phyloP scores from a whole-genome alignment of 495 filamentous ascomycete species.

The Hyaloscypha hepaticicola region DNA sequence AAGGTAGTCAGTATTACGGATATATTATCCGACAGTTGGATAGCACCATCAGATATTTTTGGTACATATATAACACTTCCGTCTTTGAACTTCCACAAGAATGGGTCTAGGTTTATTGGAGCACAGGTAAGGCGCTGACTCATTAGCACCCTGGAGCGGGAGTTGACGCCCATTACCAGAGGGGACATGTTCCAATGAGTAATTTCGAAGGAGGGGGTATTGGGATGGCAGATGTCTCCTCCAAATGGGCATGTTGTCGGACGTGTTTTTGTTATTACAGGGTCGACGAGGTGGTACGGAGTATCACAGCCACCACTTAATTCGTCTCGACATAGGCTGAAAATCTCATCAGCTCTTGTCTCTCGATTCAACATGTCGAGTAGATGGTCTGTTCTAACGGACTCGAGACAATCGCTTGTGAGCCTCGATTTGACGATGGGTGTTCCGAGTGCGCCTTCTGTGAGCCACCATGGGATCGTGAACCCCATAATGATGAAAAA shows the following conservation, averaged over 20 bases:
- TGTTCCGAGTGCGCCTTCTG: background rate
- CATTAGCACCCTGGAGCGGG: background rate
- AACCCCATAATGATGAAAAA: background rate
- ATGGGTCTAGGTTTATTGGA: background rate
- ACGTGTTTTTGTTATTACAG: background rate
- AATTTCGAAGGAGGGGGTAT: background rate
- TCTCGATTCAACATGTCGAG: background rate
- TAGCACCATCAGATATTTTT: background rate
- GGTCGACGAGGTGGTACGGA: background rate
- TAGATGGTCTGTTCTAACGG: background rate
- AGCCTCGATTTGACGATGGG: background rate
- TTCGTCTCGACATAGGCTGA: background rate
- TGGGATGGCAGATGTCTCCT: background rate
- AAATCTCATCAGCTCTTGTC: background rate
- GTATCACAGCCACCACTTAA: background rate
- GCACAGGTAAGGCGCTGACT: background rate
- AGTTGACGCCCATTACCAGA: background rate
- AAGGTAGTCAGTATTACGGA: background rate
- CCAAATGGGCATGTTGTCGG: background rate
- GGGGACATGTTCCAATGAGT: conserved; percentile 7
- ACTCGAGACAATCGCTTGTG: background rate
- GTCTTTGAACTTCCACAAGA: background rate
- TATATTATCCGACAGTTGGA: background rate
- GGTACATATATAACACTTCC: background rate
- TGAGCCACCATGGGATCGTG: background rate